Evolutionary conservation across 164 flowering plant species (phyloP).

Genomic region (Tetracentron sinense): DNA sequence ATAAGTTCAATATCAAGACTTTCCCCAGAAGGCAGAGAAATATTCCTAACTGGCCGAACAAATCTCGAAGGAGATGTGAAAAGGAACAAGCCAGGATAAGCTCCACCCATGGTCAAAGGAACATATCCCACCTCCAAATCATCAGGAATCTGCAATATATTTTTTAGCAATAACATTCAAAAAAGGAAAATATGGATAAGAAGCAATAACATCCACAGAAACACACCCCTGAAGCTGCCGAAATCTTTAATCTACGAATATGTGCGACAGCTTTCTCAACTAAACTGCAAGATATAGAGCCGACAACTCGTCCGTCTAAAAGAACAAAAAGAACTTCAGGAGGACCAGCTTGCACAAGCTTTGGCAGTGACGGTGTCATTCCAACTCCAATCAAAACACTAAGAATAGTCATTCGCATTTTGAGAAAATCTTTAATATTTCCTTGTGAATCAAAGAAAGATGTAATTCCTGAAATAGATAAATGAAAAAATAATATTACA

Average conservation of each 20-base stretch:
- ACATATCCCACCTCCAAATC: slow-evolving; percentile 96
- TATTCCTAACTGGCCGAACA: slow-evolving; percentile 81
- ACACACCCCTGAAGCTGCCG: slow-evolving; percentile 49
- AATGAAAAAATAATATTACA: background rate
- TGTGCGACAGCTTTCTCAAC: slow-evolving; percentile 62
- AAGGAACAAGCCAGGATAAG: slow-evolving; percentile 85
- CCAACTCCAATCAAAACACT: slow-evolving; percentile 54
- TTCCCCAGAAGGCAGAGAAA: slow-evolving; percentile 39
- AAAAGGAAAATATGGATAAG: background rate
- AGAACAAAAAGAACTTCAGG: slow-evolving; percentile 72
- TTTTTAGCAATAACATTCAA: background rate
- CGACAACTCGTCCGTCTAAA: slow-evolving; percentile 84
- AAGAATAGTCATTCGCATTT: slow-evolving; percentile 44
- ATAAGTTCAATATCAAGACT: slow-evolving; percentile 62
- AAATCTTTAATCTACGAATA: slow-evolving; percentile 62
- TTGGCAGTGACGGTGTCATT: slow-evolving; percentile 70
- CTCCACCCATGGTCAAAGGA: slow-evolving; percentile 74
- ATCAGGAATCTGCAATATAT: slow-evolving; percentile 63
- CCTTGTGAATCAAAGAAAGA: slow-evolving; percentile 74
- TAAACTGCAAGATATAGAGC: slow-evolving; percentile 44
- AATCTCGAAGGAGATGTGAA: slow-evolving; percentile 86
- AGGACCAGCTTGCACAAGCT: slow-evolving; percentile 66
- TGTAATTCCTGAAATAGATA: slow-evolving; percentile 57
- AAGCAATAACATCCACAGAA: too few relatives aligned
- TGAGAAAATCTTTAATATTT: slow-evolving; percentile 49